These are phyloP conservation scores for Laburnicola sp. DNA, from an alignment of 2,329 filamentous ascomycete species.

Conservation along the genomic window DNA sequence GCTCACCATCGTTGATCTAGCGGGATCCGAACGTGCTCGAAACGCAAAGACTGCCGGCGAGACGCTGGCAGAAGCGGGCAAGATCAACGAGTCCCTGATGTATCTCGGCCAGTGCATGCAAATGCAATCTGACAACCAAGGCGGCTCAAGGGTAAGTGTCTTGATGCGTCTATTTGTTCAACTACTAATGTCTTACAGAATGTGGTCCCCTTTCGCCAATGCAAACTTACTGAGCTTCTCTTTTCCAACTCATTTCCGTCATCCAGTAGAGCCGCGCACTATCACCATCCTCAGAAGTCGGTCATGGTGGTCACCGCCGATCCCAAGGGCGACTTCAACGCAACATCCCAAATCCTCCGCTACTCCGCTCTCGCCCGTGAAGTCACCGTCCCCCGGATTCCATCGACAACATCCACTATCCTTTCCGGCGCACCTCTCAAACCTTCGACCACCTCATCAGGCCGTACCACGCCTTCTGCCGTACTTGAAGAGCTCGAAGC, in stretches of 20 bases:
- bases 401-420: conserved; percentile 77
- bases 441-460: conserved; percentile 45
- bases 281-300: conserved; percentile 71
- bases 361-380: conserved; percentile 93
- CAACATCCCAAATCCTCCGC: conserved; percentile 91
- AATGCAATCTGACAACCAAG: conserved; percentile 82
- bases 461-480: conserved; percentile 52
- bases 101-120: conserved; percentile 96
- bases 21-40: conserved; percentile 89
- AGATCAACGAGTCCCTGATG: conserved; percentile 99
- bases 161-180: neutral
- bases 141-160: conserved; percentile 68
- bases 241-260: conserved; percentile 56
- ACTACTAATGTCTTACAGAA: conserved; percentile 24
- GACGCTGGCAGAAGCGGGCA: conserved; percentile 91
- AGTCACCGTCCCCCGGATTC: conserved; percentile 86
- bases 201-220: conserved; percentile 73
- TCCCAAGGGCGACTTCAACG: conserved; percentile 90
- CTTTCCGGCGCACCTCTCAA: conserved; percentile 35
- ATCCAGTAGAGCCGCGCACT: conserved; percentile 50
- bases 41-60: conserved; percentile 93
- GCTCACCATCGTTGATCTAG: conserved; percentile 87
- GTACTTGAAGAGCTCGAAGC: conserved; percentile 72
- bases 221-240: conserved; percentile 57
- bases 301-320: conserved; percentile 98